Base-by-base conservation (phyloP, 257 asterid species). In the Solanum clarkiae region DNA sequence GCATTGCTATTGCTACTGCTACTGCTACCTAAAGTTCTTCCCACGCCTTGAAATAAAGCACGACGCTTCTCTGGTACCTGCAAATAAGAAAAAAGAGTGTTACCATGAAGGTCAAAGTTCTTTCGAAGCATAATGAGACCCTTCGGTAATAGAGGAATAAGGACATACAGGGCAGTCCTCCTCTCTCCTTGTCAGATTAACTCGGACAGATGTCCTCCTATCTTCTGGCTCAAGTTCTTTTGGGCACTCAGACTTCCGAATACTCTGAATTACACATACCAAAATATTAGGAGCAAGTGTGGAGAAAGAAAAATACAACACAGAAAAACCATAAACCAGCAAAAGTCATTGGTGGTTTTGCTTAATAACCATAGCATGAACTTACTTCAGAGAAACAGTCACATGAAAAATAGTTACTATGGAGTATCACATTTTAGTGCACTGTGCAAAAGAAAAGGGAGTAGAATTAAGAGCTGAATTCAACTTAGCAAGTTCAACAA, bases 181-280 rank as follows among this genome's bases (percentile, higher is more conserved):
- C 57, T 92, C 97, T 91, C 84, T 95, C 88, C 96, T 92, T 59
- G 86, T 83, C 84, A 95, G 97, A 87, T 89, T 91, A 80, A 92
- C 95, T 63, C 91, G 95, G 84, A 94, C 93, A 0, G 80, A 56
- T 20, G 89, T 87, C 85, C 89, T 85, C 91, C 49, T 88, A 86
- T 90, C 92, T 26, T 90, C 90, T 44, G 97, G 97, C 44, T 89
- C 92, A 86, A 95, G 94, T 91, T 95, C 98, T 47, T 11, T 74
- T 16, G 98, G 98, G 89, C 96, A 94, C 89, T 93, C 98, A 0
- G 94, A 89, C 80, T 70, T 92, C 85, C 66, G 77, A 69, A 95
- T 88, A 89, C 98, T 93, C 98, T 95, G 93, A 89, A 90, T 70
- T 85, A 26, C 60, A 85, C 53, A 66, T 44, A 75, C 53, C 62